phyloP scores from a whole-genome alignment of 2,329 filamentous ascomycete genomes.

The Talaromyces verruculosus region DNA sequence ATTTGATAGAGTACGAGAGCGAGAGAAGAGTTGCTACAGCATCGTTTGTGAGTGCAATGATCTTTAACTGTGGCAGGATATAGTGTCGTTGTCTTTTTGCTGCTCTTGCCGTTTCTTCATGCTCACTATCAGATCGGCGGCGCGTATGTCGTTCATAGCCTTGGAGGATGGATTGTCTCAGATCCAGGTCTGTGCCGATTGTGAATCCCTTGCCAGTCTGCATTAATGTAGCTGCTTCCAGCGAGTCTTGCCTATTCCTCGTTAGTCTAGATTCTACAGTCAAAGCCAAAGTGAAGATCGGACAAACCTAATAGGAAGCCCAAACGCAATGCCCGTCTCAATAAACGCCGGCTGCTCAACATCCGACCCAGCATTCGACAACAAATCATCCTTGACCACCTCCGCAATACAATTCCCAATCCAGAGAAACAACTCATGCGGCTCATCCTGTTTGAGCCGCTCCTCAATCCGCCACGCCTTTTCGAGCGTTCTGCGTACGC shows the following conservation, averaged over 20 bases:
- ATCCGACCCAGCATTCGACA: slow-evolving; percentile 14
- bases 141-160: slow-evolving; percentile 22
- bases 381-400: slow-evolving; percentile 22
- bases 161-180: slow-evolving; percentile 20
- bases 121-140: neutral
- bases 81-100: slow-evolving; percentile 19
- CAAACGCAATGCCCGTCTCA: slow-evolving; percentile 22
- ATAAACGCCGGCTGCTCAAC: slow-evolving; percentile 18
- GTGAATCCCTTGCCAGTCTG: slow-evolving; percentile 22
- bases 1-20: slow-evolving; percentile 23
- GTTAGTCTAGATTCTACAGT: neutral
- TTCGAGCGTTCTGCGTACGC: slow-evolving; percentile 17
- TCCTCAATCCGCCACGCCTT: slow-evolving; percentile 23
- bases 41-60: slow-evolving; percentile 21
- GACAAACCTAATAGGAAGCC: slow-evolving; percentile 19
- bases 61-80: slow-evolving; percentile 19
- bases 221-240: slow-evolving; percentile 22
- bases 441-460: slow-evolving; percentile 19
- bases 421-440: slow-evolving; percentile 22
- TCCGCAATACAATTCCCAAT: slow-evolving; percentile 23
- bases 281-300: neutral
- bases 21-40: slow-evolving; percentile 21
- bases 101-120: neutral
- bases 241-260: slow-evolving; percentile 17
- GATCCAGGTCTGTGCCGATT: slow-evolving; percentile 20